Base-by-base conservation (phyloP, 345 rosid species). In the Fremontodendron californicum region DNA sequence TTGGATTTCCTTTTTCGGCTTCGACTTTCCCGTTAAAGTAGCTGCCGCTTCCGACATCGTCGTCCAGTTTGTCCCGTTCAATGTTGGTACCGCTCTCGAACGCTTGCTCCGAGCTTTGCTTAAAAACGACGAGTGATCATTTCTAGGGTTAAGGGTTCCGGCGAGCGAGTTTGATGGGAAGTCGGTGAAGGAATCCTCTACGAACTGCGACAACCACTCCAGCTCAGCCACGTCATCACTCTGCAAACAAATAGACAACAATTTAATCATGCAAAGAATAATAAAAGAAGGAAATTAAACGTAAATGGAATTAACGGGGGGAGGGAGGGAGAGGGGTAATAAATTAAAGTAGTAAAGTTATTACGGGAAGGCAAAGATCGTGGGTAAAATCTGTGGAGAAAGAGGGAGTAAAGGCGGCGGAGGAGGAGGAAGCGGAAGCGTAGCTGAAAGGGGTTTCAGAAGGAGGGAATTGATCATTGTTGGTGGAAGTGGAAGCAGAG, bases 131-230 rank as follows among this genome's bases (percentile, higher is more conserved):
- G 82, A 21, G 74, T 85, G 82, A 39, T 84, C 83, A 25, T 88
- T 82, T 33, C 42, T 78, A 42, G 64, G 73, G 69, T 71, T 71
- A 1, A 73, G 57, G 6, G 86, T 79, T 71, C 86, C 89, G 83
- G 84, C 31, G 9, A 84, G 49, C 31, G 90, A 81, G 80, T 83
- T 85, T 3, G 83, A 35, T 0, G 94, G 93, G 57, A 81, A 86
- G 63, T 89, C 92, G 46, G 82, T 51, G 78, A 88, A 92, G 2
- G 94, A 92, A 71, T 92, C 97, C 75, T 93, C 94, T 0, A 90
- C 95, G 83, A 93, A 89, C 61, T 79, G 89, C 16, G 97, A 92
- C 11, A 93, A 82, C 98, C 97, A 92, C 68, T 93, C 98, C 19
- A 93, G 77, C 81, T 93, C 94, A 19, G 98, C 98, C 58, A 88